phyloP scores from a whole-genome alignment of 208 protist species.

The Acanthamoeba triangularis region DNA sequence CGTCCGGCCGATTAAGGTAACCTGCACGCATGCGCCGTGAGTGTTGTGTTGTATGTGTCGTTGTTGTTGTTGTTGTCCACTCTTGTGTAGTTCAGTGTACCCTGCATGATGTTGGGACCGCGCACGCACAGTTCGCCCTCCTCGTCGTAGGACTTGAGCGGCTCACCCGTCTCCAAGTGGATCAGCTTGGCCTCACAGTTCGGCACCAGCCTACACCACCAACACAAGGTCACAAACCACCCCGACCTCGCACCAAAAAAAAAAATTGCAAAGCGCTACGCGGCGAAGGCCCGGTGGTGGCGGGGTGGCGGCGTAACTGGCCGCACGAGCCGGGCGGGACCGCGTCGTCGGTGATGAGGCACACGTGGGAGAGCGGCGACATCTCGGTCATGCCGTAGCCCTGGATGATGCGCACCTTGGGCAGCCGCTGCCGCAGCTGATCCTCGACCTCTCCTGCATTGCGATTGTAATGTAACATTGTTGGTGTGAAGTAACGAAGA shows the following conservation, averaged over 20 bases:
- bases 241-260: not conserved
- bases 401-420: slow-evolving; percentile 83
- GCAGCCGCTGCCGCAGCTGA: slow-evolving; percentile 77
- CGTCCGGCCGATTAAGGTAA: slow-evolving; percentile 29
- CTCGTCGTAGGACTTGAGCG: not conserved
- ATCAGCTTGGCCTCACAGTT: slow-evolving; percentile 73
- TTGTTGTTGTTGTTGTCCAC: not conserved
- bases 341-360: not conserved
- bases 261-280: not conserved
- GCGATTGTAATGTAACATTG: not conserved
- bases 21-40: not conserved
- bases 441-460: slow-evolving; percentile 85
- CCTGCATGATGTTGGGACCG: slow-evolving; percentile 70
- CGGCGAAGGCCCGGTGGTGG: not conserved
- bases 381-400: slow-evolving; percentile 94
- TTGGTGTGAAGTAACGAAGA: slow-evolving; percentile 1
- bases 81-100: not conserved
- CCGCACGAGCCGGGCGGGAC: not conserved
- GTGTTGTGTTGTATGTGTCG: not conserved
- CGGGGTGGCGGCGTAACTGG: not conserved
- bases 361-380: slow-evolving; percentile 86
- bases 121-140: slow-evolving; percentile 65
- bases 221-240: not conserved
- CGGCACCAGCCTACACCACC: slow-evolving; percentile 41
- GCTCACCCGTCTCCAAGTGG: slow-evolving; percentile 8